Evolutionary conservation across 2,329 filamentous ascomycete species (phyloP), one percentile per base, ranked within the genome.

Genomic region (Pseudogymnoascus verrucosus): DNA sequence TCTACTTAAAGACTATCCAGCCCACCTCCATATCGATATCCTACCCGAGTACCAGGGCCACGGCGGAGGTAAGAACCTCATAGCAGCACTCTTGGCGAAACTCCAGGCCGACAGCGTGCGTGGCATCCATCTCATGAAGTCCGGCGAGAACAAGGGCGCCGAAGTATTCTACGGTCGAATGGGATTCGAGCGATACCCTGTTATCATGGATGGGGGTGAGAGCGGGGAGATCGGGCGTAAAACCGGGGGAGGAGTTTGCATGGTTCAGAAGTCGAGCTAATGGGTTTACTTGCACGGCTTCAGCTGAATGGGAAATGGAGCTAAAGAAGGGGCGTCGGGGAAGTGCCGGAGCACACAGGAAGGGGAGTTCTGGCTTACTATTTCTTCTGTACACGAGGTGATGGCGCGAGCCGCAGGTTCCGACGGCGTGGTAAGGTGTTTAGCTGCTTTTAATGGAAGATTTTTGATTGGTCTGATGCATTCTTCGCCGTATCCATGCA

Each of bases 211-310:
- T 16, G 59, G 12, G 14, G 39, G 39, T 7, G 59, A 39, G 36
- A 42, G 39, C 59, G 59, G 59, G 36, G 39, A 40, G 34, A 28
- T 61, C 39, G 59, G 59, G 59, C 34, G 36, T 14, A 61, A 61
- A 42, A 39, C 59, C 36, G 59, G 59, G 39, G 59, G 59, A n/a
- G 59, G 36, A 26, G 59, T 61, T 31, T 61, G 59, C 59, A 61
- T 61, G 59, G 59, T 61, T 16, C 34, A 40, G 59, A 61, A 61
- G 3, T 34, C 28, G 16, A 57, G n/a, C 51, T 57, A 57, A 21
- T 16, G 28, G 51, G 8, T 34, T 57, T 10, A 19, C 11, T 34
- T 34, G 16, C 16, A 36, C 26, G 47, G 16, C 28, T 21, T 57
- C 51, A 57, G 51, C 51, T 57, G 28, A 3, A 21, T 57, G 19